Evolutionary conservation across 495 filamentous ascomycete species (phyloP).

Genomic region (Penicillium salamii): DNA sequence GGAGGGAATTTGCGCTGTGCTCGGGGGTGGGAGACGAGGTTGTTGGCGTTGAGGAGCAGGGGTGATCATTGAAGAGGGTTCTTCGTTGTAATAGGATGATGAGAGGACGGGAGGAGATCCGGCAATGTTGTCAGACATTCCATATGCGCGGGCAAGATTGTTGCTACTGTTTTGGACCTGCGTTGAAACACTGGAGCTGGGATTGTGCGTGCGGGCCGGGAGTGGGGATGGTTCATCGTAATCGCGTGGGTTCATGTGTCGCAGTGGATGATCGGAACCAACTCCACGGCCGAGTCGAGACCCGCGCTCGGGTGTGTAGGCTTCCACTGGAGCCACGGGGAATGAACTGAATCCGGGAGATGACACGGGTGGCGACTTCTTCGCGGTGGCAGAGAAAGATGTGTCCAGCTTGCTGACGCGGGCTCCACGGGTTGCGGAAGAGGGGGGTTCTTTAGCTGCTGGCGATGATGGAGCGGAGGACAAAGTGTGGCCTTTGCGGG

Average conservation of each 20-base stretch:
- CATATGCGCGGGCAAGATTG: constrained; percentile 51
- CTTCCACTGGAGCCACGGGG: constrained; percentile 45
- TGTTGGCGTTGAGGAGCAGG: constrained; percentile 82
- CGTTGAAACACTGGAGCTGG: constrained; percentile 25
- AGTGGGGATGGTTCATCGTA: constrained; percentile 57
- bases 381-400: constrained; percentile 38
- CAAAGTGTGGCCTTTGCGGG: constrained; percentile 39
- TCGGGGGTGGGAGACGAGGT: constrained; percentile 80
- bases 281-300: constrained; percentile 36
- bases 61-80: constrained; percentile 66
- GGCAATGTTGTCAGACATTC: constrained; percentile 55
- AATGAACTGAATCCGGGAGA: constrained; percentile 49
- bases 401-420: constrained; percentile 41
- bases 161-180: constrained; percentile 48
- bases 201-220: constrained; percentile 46
- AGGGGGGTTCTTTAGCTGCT: constrained; percentile 39
- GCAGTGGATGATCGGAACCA: constrained; percentile 33
- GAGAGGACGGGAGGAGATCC: constrained; percentile 70
- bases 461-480: constrained; percentile 48
- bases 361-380: constrained; percentile 53
- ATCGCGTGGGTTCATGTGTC: constrained; percentile 33
- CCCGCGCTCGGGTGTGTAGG: constrained; percentile 47
- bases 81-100: constrained; percentile 59
- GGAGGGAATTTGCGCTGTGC: constrained; percentile 83
- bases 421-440: constrained; percentile 21